phyloP scores from a whole-genome alignment of 2,329 filamentous ascomycete species.

The Fusarium begoniae region DNA sequence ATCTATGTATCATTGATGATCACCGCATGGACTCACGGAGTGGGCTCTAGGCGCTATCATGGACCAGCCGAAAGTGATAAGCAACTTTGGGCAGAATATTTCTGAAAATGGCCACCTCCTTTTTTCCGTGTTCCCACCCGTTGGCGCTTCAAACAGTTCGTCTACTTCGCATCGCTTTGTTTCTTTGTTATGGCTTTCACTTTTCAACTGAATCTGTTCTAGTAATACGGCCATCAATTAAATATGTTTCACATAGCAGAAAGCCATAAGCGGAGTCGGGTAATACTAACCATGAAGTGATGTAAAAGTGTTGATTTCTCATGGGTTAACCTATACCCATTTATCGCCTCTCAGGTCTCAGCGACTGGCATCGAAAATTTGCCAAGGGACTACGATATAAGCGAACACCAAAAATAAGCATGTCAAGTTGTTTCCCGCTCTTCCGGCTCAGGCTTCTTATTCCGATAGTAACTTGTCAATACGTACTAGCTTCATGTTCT shows the following conservation, averaged over 20 bases:
- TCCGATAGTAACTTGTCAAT: not conserved
- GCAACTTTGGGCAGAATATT: not conserved
- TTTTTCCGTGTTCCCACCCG: slow-evolving; percentile 29
- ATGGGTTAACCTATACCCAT: not conserved
- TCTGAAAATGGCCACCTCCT: slow-evolving; percentile 32
- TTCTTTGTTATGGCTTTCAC: not conserved
- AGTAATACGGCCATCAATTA: not conserved
- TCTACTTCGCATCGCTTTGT: slow-evolving; percentile 2
- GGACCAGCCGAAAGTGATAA: not conserved
- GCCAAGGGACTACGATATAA: not conserved
- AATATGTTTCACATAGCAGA: not conserved
- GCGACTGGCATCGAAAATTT: not conserved
- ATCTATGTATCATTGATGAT: slow-evolving; percentile 15
- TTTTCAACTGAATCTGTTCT: not conserved
- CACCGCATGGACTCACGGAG: slow-evolving; percentile 3
- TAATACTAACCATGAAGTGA: not conserved
- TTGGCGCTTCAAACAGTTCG: not conserved
- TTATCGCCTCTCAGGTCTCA: not conserved
- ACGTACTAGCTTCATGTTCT: slow-evolving; percentile 12
- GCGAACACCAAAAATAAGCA: slow-evolving; percentile 15
- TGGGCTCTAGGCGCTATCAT: not conserved
- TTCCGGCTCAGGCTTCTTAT: not conserved
- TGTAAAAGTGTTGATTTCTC: not conserved
- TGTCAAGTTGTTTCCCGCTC: not conserved
- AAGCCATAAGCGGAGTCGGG: not conserved